A percentile compares a stretch with the other conserved stretches of the same genome.
Conservation (phyloP, 2,329 filamentous ascomycete species). For the Colletotrichum destructivum region DNA sequence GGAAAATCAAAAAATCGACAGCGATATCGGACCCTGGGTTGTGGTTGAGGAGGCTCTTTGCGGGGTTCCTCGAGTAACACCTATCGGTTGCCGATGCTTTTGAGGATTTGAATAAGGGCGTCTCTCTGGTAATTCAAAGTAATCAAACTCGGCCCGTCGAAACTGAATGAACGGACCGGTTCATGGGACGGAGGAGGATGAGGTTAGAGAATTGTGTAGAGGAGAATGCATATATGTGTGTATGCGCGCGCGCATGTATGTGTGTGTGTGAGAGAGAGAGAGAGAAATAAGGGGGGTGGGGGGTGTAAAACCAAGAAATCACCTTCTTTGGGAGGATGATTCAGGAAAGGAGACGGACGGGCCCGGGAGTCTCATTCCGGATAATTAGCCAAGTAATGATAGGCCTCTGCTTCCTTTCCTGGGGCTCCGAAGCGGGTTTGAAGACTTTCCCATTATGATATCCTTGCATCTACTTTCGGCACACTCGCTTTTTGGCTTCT, state of each 20-base stretch:
- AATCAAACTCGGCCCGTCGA: constrained; percentile 32
- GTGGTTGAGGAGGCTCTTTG: constrained; percentile 36
- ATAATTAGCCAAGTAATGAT: constrained; percentile 12
- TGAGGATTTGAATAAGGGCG: neutral
- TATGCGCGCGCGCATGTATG: too few species aligned
- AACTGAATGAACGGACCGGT: constrained; percentile 13
- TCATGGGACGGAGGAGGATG: constrained; percentile 1
- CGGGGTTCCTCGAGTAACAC: constrained; percentile 27
- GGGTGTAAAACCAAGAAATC: constrained; percentile 11
- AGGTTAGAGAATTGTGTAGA: too few species aligned
- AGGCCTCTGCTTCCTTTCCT: neutral
- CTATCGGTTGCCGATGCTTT: neutral
- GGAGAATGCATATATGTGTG: neutral
- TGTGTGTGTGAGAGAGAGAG: too few species aligned
- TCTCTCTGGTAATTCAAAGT: constrained; percentile 3
- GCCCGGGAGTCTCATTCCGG: neutral
- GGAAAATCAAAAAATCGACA: neutral
- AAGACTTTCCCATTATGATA: neutral
- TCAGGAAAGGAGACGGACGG: neutral
- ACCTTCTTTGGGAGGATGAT: constrained; percentile 9
- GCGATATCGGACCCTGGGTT: constrained; percentile 12
- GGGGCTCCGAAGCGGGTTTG: constrained; percentile 4
- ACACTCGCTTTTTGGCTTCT: neutral
- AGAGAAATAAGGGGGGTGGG: too few species aligned
- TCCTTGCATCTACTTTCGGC: neutral